Base-by-base conservation (phyloP, 1,139 yeast genomes). In the Hansenula sp. region DNA sequence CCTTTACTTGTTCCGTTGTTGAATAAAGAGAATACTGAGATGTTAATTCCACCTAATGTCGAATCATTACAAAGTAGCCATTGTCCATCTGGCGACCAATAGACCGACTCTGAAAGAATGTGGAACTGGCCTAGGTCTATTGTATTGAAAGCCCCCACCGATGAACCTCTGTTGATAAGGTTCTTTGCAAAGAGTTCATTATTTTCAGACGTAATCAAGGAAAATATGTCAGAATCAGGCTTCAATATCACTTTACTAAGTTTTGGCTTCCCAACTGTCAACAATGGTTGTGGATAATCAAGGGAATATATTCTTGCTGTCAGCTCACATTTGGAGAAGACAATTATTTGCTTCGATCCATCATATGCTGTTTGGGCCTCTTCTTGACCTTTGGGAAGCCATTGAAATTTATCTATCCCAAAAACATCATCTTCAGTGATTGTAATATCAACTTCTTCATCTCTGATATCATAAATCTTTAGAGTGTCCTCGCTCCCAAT, bases 381-480 rank as follows among this genome's bases (percentile, higher is more conserved):
- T 5, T 28, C 36, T 2, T 8, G 16, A 0, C 48, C 47, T 0
- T 37, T 27, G 5, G 29, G 32, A 6, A 54, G 39, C 58, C 58
- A 54, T 16, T 48, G 41, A 10, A 54, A 47, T 5, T 30, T 42
- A n/a, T 47, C 49, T 8, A 54, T 45, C 0, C 54, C 56, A 39
- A 51, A 50, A 6, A 47, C 21, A 7, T 46, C 50, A 33, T 48
- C 53, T 24, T 50, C 57, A 15, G n/a, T 18, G 11, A 54, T 49
- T 11, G 30, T 31, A 10, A 51, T 47, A 30, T 47, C 44, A 16
- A 51, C 45, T 3, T 38, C 27, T 4, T 43, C 47, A 29, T 52
- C 54, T 13, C 31, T 33, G 5, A 45, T 44, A 33, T 52, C 54
- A 19, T 41, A 43, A 4, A 54, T 34, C 18, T 43, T 36, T 3